Percentiles rank a stretch among this genome's conserved stretches.
Conservation (phyloP, 2,329 filamentous ascomycete genomes). For the Penicillium brasilianum region DNA sequence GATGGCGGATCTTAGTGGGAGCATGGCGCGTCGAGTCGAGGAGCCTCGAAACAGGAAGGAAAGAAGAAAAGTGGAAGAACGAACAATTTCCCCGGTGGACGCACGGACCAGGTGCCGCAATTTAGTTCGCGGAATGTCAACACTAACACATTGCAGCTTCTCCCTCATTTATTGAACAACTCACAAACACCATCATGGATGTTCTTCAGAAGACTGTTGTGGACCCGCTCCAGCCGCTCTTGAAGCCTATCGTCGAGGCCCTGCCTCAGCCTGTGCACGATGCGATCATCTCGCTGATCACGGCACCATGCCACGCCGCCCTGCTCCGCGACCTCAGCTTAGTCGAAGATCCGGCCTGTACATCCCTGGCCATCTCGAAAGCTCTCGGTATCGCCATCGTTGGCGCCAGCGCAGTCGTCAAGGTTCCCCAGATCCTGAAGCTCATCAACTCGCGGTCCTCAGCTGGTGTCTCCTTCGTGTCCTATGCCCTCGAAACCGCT, state of each 20-base stretch:
- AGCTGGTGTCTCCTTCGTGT: slow-evolving; percentile 83
- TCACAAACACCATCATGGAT: slow-evolving; percentile 42
- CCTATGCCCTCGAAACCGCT: slow-evolving; percentile 89
- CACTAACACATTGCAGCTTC: slow-evolving; percentile 13
- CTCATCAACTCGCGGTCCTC: slow-evolving; percentile 80
- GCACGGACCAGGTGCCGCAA: slow-evolving; percentile 38
- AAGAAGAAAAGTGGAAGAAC: slow-evolving; percentile 30
- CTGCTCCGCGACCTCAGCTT: slow-evolving; percentile 83
- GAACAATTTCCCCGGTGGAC: slow-evolving; percentile 35
- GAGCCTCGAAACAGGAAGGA: slow-evolving; percentile 9
- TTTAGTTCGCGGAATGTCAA: slow-evolving; percentile 27
- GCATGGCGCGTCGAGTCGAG: slow-evolving; percentile 35
- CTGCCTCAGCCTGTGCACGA: slow-evolving; percentile 77
- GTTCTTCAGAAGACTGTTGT: slow-evolving; percentile 47
- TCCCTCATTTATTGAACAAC: background rate
- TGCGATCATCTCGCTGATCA: slow-evolving; percentile 78
- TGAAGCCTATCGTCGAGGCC: slow-evolving; percentile 72
- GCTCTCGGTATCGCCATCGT: slow-evolving; percentile 93
- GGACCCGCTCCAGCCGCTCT: slow-evolving; percentile 51
- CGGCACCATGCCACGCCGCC: slow-evolving; percentile 80
- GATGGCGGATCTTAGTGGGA: slow-evolving; percentile 44
- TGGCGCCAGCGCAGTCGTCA: slow-evolving; percentile 85
- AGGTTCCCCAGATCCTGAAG: slow-evolving; percentile 96
- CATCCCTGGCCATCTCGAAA: slow-evolving; percentile 91
- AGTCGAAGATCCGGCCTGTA: slow-evolving; percentile 73